Percentiles rank a stretch among this genome's conserved stretches.
Evolutionary conservation across 2,329 filamentous ascomycete species (phyloP).

Genomic region (Arthroderma sp.): DNA sequence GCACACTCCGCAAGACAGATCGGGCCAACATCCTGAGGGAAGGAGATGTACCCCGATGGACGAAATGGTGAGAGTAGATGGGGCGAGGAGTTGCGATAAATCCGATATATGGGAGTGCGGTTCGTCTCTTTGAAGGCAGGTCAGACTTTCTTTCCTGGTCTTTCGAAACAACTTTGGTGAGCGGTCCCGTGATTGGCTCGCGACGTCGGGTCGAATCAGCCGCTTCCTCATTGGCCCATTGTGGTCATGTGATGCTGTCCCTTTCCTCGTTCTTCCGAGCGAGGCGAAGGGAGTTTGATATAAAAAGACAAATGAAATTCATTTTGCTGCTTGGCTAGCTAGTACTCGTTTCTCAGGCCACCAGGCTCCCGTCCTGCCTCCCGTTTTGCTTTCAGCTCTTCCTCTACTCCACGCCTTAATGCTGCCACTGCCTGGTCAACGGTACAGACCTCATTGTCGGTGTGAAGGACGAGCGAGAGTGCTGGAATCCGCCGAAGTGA

Average conservation of each 20-base stretch:
- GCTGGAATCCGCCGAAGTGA: slow-evolving; percentile 33
- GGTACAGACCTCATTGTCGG: slow-evolving; percentile 23
- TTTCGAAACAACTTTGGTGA: slow-evolving; percentile 10
- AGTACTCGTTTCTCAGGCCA: neutral
- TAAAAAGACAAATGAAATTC: too few species aligned
- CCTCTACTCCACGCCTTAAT: slow-evolving; percentile 25
- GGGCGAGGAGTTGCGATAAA: slow-evolving; percentile 17
- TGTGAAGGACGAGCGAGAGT: slow-evolving; percentile 32
- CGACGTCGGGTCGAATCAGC: slow-evolving; percentile 11
- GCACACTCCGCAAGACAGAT: slow-evolving; percentile 78
- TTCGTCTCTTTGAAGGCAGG: slow-evolving; percentile 1
- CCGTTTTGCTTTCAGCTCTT: slow-evolving; percentile 21
- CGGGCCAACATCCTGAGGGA: slow-evolving; percentile 71
- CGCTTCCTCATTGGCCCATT: slow-evolving; percentile 13
- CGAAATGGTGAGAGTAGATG: slow-evolving; percentile 8
- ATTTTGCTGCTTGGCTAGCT: neutral
- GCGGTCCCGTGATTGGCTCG: slow-evolving; percentile 10
- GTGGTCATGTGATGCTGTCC: slow-evolving; percentile 9
- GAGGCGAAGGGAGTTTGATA: neutral
- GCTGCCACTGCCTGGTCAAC: slow-evolving; percentile 30
- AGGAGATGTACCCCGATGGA: slow-evolving; percentile 24
- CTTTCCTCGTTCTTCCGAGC: neutral
- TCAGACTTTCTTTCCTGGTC: slow-evolving; percentile 6
- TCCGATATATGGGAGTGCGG: neutral
- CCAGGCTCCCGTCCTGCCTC: too few species aligned